Conservation (phyloP, 495 filamentous ascomycete genomes). For the Aspergillus hancockii region DNA sequence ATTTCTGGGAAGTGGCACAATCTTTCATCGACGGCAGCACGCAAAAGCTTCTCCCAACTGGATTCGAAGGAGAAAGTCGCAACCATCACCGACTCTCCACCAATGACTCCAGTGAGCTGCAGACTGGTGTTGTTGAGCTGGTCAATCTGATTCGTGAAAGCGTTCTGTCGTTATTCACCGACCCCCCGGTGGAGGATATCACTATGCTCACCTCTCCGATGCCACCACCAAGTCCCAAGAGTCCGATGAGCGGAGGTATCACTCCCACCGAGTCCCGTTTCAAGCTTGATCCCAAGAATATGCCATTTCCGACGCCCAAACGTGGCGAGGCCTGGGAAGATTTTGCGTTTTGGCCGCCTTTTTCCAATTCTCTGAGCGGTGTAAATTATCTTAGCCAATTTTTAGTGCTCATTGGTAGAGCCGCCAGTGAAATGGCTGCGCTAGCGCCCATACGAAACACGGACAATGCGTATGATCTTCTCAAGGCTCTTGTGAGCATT, state of each 20-base stretch:
- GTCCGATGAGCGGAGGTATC: constrained; percentile 55
- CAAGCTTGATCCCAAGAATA: constrained; percentile 72
- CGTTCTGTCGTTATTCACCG: constrained; percentile 79
- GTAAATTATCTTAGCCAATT: constrained; percentile 83
- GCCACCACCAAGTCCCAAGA: constrained; percentile 68
- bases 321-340: constrained; percentile 86
- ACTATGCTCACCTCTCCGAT: constrained; percentile 80
- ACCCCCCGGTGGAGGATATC: constrained; percentile 86
- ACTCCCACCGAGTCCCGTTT: constrained; percentile 67
- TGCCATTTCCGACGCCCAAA: constrained; percentile 74
- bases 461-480: constrained; percentile 58
- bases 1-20: constrained; percentile 91
- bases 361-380: constrained; percentile 84
- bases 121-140: constrained; percentile 76
- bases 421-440: constrained; percentile 82
- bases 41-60: constrained; percentile 76
- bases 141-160: constrained; percentile 78
- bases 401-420: constrained; percentile 75
- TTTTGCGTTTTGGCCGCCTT: constrained; percentile 95
- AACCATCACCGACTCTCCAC: constrained; percentile 80
- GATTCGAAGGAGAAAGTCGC: constrained; percentile 80
- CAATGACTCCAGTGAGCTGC: constrained; percentile 68
- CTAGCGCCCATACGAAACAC: constrained; percentile 63
- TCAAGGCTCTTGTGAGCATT: constrained; percentile 71
- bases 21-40: constrained; percentile 86